Conservation (phyloP, 2,329 filamentous ascomycete species). For the Penicillium sp. region DNA sequence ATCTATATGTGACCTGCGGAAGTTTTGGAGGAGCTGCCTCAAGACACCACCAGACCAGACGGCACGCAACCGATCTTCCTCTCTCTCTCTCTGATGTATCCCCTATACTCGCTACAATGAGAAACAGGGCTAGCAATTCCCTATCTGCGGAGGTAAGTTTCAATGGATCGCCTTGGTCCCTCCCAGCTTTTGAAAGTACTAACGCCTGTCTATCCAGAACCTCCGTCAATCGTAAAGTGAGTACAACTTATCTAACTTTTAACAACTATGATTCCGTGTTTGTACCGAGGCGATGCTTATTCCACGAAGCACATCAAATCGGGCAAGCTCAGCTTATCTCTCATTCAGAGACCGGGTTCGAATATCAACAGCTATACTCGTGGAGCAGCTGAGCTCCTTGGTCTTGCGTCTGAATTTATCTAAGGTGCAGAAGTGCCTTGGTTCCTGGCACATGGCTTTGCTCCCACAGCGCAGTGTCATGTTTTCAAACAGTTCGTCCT, state of each 20-base stretch:
- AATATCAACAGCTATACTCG: too few relatives aligned
- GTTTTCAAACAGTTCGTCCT: too few relatives aligned
- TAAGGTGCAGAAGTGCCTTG: too few relatives aligned
- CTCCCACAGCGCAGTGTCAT: too few relatives aligned
- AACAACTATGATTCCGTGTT: too few relatives aligned
- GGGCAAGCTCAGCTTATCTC: too few relatives aligned
- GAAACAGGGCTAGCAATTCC: conserved; percentile 49
- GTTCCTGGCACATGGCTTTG: too few relatives aligned
- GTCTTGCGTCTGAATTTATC: too few relatives aligned
- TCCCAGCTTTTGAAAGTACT: conserved; percentile 1
- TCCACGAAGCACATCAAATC: too few relatives aligned
- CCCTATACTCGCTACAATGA: conserved; percentile 41
- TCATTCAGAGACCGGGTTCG: too few relatives aligned
- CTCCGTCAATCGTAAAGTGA: conserved; percentile 96
- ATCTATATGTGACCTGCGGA: conserved; percentile 33
- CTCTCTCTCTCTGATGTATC: conserved; percentile 16
- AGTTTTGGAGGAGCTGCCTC: conserved; percentile 36
- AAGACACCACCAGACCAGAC: conserved; percentile 13
- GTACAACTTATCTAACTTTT: conserved; percentile 95
- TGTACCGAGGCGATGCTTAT: too few relatives aligned
- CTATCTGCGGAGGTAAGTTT: conserved; percentile 46
- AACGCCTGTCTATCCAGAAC: conserved; percentile 63
- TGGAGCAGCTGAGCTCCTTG: too few relatives aligned
- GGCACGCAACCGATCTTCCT: conserved; percentile 15
- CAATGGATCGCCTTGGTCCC: neutral